Conservation (phyloP, 2,329 filamentous ascomycete species). For the Colletotrichum agaves region DNA sequence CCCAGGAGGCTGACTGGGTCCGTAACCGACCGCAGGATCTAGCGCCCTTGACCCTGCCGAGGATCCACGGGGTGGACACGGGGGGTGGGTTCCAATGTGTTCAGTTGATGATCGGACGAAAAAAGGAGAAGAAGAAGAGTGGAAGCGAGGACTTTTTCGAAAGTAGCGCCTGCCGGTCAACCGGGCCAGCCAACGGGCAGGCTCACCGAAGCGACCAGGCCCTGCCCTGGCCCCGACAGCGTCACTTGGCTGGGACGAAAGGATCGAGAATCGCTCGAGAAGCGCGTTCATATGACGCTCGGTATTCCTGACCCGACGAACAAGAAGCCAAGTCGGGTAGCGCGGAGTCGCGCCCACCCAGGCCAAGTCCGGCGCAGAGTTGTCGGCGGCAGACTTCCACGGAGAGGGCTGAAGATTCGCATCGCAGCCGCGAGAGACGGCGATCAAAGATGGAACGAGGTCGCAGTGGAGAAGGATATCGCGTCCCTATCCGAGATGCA, state of each 20-base stretch:
- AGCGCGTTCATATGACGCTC: constrained; percentile 9
- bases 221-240: neutral
- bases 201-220: neutral
- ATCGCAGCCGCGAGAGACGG: neutral
- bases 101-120: constrained; percentile 31
- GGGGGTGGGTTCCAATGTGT: constrained; percentile 29
- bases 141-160: neutral
- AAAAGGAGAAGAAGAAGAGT: constrained; percentile 8
- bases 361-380: constrained; percentile 15
- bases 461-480: constrained; percentile 8
- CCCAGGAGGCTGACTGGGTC: constrained; percentile 25
- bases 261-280: constrained; percentile 3
- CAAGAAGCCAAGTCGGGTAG: constrained; percentile 17
- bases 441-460: neutral
- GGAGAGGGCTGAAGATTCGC: neutral
- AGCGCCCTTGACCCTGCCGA: constrained; percentile 33
- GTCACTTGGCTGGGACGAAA: constrained; percentile 6
- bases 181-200: neutral
- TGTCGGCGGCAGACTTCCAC: neutral
- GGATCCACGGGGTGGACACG: constrained; percentile 33
- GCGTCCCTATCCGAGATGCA: neutral
- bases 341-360: constrained; percentile 3
- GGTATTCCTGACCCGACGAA: neutral
- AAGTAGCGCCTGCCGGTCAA: neutral
- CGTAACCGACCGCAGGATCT: constrained; percentile 15